Evolutionary conservation across 2,329 filamentous ascomycete species (phyloP), one percentile per base, ranked within the genome.

Genomic region (Colletotrichum spaethianum): DNA sequence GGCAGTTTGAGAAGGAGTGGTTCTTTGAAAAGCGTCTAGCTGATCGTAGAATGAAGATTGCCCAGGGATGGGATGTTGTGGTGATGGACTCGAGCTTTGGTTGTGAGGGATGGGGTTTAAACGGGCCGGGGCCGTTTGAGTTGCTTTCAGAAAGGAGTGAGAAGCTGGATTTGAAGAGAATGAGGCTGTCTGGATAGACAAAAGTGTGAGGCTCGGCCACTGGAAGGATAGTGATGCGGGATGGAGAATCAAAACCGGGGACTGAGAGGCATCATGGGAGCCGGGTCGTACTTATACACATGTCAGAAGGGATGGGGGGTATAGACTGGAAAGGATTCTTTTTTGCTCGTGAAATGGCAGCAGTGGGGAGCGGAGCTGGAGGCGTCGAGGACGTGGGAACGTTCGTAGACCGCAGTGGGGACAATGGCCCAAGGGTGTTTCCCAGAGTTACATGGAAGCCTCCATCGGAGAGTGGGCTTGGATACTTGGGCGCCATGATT

Each of bases 91-190:
- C 65, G 65, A 70, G 69, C 50, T 28, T 48, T 48, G 28, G 40
- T 36, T 56, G 67, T 64, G 53, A 66, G 53, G 16, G 52, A 55
- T 56, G 53, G 44, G 14, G 33, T 42, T 52, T 31, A 44, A 72
- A 68, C 69, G 69, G 69, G 26, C 65, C 69, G 40, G 50, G 44
- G 69, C 69, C 69, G 69, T 63, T 52, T 59, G 40, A 23, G 16
- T 48, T 48, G 67, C 67, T 74, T 74, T 68, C 67, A 61, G 33
- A 53, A 74, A 74, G 46, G 73, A 74, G 68, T 69, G 71, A 74
- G 44, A 72, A 72, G 72, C 63, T 68, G 40, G 53, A 44, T 65
- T 20, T 67, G 50, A 73, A 73, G 65, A 57, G 62, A 69, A 74
- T 48, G 52, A 52, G 38, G 57, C 28, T 73, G 73, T 74, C 73